These are phyloP conservation scores for Paramecium primaurelia DNA, from an alignment of 73 alveolate genomes.

Conservation along the genomic window DNA sequence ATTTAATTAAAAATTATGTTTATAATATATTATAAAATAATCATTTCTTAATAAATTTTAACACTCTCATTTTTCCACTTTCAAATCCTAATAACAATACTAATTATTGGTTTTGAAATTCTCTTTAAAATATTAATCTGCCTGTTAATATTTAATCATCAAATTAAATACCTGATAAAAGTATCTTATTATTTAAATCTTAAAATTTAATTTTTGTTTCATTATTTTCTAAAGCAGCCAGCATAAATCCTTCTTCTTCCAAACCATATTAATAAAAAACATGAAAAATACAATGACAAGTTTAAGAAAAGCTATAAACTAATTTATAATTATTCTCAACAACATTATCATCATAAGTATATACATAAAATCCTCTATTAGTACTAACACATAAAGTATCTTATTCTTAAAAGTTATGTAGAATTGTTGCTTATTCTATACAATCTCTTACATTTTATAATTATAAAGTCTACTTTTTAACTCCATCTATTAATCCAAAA, in stretches of 20 bases:
- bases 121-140: not conserved
- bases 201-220: not conserved
- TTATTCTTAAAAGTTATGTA: not conserved
- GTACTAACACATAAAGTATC: slow-evolving; percentile 29
- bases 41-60: not conserved
- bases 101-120: not conserved
- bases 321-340: not conserved
- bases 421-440: slow-evolving; percentile 6
- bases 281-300: not conserved
- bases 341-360: not conserved
- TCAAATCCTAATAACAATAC: slow-evolving; percentile 1
- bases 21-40: not conserved
- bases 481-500: not conserved
- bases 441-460: not conserved
- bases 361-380: slow-evolving; percentile 29
- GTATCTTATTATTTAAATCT: not conserved
- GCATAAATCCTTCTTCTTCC: slow-evolving; percentile 42
- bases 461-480: not conserved
- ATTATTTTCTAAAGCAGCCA: not conserved
- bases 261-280: slow-evolving; percentile 23
- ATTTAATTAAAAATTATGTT: not conserved
- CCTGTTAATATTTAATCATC: slow-evolving; percentile 5
- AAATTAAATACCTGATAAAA: not conserved
- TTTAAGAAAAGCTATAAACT: not conserved
- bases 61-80: not conserved